Conservation (phyloP, 1,284 basidiomycete species). For the Cutaneotrichosporon spelunceum region DNA sequence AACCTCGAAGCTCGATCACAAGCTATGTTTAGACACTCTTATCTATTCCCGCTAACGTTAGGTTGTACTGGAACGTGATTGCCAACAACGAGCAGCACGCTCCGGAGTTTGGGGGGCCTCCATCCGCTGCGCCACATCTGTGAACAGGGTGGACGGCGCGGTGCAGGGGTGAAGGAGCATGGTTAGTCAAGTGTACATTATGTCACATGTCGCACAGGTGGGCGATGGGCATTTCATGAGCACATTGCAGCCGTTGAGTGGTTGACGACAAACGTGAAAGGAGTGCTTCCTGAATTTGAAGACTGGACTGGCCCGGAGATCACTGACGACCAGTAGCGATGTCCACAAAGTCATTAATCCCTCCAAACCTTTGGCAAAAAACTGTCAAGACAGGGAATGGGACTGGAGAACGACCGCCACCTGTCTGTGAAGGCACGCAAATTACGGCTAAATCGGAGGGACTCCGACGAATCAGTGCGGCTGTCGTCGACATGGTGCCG, state of each 20-base stretch:
- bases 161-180: neutral
- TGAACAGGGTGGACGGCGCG: neutral
- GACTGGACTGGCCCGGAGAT: neutral
- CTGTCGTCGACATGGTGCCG: neutral
- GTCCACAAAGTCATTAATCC: neutral
- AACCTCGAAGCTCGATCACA: neutral
- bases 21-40: constrained; percentile 53
- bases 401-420: neutral
- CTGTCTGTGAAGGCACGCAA: neutral
- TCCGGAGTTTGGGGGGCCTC: neutral
- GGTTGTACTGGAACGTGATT: constrained; percentile 28
- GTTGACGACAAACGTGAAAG: neutral
- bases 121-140: constrained; percentile 11
- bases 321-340: neutral
- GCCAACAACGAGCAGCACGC: constrained; percentile 14
- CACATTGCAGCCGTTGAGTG: neutral
- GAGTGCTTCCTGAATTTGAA: neutral
- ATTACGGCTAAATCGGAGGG: neutral
- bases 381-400: neutral
- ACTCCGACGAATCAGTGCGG: neutral
- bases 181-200: neutral
- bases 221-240: neutral
- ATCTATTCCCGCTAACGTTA: constrained; percentile 58
- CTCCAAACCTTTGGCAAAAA: neutral
- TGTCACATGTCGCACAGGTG: neutral